Conservation (phyloP, 139 green algal genomes). For the Chlamydomonas schloesseri region DNA sequence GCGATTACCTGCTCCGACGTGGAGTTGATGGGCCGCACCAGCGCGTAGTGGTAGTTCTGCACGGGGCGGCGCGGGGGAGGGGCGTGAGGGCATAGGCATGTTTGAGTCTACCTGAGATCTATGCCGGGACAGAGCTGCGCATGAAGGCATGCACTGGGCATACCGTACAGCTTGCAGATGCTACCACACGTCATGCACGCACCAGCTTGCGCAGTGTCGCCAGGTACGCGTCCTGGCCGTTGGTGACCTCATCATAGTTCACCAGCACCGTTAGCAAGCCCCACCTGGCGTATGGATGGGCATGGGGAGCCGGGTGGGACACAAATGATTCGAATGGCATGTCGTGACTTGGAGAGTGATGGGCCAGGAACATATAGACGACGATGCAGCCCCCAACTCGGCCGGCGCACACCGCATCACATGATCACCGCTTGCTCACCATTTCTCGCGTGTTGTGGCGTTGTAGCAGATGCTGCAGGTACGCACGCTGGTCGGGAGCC, state of each 20-base stretch:
- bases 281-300: constrained; percentile 29
- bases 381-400: too few species aligned
- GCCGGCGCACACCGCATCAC: too few species aligned
- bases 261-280: constrained; percentile 22
- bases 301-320: neutral
- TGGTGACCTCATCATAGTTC: constrained; percentile 10
- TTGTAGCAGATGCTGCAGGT: constrained; percentile 46
- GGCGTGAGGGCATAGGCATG: neutral
- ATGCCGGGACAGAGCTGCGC: too few species aligned
- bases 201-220: neutral
- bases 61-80: neutral
- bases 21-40: constrained; percentile 1
- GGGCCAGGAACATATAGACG: too few species aligned
- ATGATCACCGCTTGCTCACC: too few species aligned
- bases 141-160: too few species aligned
- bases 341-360: too few species aligned
- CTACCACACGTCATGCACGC: neutral
- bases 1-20: constrained; percentile 22
- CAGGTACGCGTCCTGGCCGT: constrained; percentile 15
- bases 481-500: constrained; percentile 17
- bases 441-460: constrained; percentile 36
- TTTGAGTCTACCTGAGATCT: too few species aligned
- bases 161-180: too few species aligned
- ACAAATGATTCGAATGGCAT: too few species aligned
- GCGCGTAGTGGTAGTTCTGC: constrained; percentile 26